Evolutionary conservation across 176 grass and related monocot genomes (phyloP), one percentile per base, ranked within the genome.

Genomic region (Neostapfia colusana): DNA sequence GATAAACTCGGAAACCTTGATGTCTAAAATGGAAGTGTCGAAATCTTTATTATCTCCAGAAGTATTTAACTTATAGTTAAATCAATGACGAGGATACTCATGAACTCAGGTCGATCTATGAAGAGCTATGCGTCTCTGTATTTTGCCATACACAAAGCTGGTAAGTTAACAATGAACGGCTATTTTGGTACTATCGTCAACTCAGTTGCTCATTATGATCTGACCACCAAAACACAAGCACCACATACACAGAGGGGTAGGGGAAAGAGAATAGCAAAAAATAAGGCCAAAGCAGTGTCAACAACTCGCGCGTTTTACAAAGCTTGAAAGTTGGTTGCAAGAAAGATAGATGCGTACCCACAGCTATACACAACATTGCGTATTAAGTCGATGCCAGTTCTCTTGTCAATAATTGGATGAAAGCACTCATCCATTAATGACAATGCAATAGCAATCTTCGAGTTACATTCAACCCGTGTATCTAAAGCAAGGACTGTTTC

Each of bases 341-440:
- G 67, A 77, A 87, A 87, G 37, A 93, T 43, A 74, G 38, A 81
- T 92, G 76, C 96, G 23, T 92, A 99, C 96, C 88, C 90, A 74
- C 96, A 95, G 69, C 87, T 90, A 76, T 95, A 95, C 24, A 99
- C 80, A 63, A 90, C 92, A 86, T 95, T 99, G 76, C 61, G 91
- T 67, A 99, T 89, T 73, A 99, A 82, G 57, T 92, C 89, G 86
- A 99, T 92, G 42, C 96, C 89, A 78, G 92, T 95, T 88, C 96
- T 88, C 76, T 95, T 85, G 82, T 99, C 96, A 85, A 92, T 38
- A 65, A 99, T 95, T 3, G 96, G 96, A 79, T 85, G 70, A 86
- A 99, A 99, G 69, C 96, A 99, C 78, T 99, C 96, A 42, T 99
- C 87, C 89, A 95, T 90, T 80, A 99, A 82, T 21, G 87, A 85